Conservation (phyloP, 441 rosid genomes). For the Raphanus hybrid region DNA sequence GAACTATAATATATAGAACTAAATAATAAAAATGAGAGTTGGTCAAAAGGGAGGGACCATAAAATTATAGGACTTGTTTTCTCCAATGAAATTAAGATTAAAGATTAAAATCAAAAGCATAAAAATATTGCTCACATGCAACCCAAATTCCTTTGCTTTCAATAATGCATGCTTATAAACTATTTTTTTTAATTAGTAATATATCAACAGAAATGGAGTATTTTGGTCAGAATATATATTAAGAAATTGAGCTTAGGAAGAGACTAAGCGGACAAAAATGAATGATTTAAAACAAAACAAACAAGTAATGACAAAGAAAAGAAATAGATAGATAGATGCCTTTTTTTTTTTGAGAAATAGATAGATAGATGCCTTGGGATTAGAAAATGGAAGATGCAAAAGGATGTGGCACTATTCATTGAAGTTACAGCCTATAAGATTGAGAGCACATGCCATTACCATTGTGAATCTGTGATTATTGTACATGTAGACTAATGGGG, state of each 20-base stretch:
- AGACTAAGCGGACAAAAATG: slow-evolving; percentile 24
- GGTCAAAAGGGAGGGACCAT: slow-evolving; percentile 43
- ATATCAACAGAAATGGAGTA: slow-evolving; percentile 19
- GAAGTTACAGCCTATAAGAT: slow-evolving; percentile 38
- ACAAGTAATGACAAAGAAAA: not conserved
- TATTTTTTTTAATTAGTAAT: not conserved
- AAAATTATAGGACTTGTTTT: slow-evolving; percentile 41
- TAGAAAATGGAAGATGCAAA: slow-evolving; percentile 18
- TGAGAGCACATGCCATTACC: slow-evolving; percentile 16
- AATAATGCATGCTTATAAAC: slow-evolving; percentile 33
- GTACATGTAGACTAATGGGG: slow-evolving; percentile 37
- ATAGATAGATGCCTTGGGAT: slow-evolving; percentile 32
- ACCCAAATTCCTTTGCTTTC: slow-evolving; percentile 45
- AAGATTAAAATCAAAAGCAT: slow-evolving; percentile 38
- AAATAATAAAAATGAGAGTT: slow-evolving; percentile 36
- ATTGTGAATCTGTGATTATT: slow-evolving; percentile 22
- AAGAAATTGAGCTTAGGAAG: slow-evolving; percentile 9
- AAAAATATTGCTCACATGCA: slow-evolving; percentile 45
- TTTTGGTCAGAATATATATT: slow-evolving; percentile 36
- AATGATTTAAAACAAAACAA: not conserved
- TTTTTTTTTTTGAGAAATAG: not conserved
- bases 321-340: slow-evolving; percentile 26
- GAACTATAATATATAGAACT: slow-evolving; percentile 2
- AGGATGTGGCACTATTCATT: slow-evolving; percentile 24
- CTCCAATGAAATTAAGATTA: slow-evolving; percentile 39